These are phyloP conservation scores for Hygrophila difformis DNA, from an alignment of 257 asterid genomes.

Conservation along the genomic window DNA sequence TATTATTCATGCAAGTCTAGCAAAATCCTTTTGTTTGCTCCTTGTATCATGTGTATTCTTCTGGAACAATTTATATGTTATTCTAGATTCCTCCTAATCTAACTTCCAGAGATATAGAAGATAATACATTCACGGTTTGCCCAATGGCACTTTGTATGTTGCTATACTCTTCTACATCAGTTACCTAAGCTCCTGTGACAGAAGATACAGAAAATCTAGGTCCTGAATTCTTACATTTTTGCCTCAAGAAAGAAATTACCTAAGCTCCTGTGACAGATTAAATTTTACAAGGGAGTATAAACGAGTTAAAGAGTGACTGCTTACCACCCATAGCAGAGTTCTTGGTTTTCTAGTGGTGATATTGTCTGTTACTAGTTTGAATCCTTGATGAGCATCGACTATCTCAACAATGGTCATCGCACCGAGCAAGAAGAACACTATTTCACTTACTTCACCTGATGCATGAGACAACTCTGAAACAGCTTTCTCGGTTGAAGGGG, in stretches of 20 bases:
- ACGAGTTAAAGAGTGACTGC: too few species aligned
- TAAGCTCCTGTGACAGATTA: too few species aligned
- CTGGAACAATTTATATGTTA: background rate
- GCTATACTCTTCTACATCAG: too few species aligned
- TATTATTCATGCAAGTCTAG: background rate
- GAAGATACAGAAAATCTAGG: too few species aligned
- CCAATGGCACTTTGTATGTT: too few species aligned
- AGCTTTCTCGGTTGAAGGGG: slow-evolving; percentile 89
- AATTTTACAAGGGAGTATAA: too few species aligned
- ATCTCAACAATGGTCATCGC: slow-evolving; percentile 99
- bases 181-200: too few species aligned
- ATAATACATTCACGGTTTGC: too few species aligned
- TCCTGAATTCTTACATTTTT: too few species aligned
- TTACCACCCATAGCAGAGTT: slow-evolving; percentile 98
- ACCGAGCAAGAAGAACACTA: slow-evolving; percentile 90
- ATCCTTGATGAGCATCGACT: slow-evolving; percentile 97
- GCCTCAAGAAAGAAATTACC: too few species aligned
- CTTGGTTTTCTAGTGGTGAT: slow-evolving; percentile 91
- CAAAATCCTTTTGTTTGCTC: background rate
- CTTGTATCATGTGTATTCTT: slow-evolving; percentile 3
- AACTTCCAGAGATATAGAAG: background rate
- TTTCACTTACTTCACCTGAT: slow-evolving; percentile 94
- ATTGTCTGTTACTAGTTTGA: slow-evolving; percentile 87
- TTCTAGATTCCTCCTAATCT: background rate
- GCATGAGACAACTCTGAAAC: slow-evolving; percentile 91